Percentiles rank a stretch among this genome's conserved stretches.
These are phyloP conservation scores for Rosa multiflora DNA, from an alignment of 306 rosid species.

Conservation along the genomic window DNA sequence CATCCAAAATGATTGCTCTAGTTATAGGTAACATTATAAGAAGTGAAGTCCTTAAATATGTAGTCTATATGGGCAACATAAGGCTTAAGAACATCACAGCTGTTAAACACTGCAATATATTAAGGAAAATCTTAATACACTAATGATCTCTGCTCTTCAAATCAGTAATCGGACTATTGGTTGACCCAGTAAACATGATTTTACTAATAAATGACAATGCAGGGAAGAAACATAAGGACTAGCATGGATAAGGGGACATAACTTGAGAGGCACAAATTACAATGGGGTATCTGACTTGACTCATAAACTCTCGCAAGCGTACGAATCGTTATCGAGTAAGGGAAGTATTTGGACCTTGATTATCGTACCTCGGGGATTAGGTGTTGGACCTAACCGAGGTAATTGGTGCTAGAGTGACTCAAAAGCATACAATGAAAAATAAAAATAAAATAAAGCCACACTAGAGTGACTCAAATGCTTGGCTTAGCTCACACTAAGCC, in stretches of 20 bases:
- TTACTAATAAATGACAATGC: not conserved
- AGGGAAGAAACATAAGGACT: not conserved
- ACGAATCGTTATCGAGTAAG: no score
- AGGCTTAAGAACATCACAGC: constrained; percentile 92
- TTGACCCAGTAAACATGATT: not conserved
- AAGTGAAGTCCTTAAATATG: constrained; percentile 94
- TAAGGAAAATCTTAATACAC: constrained; percentile 43
- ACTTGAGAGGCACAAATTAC: not conserved
- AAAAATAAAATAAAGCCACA: no score
- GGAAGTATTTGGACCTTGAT: no score
- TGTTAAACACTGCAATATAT: constrained; percentile 70
- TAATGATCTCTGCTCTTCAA: not conserved
- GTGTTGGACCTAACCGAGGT: no score
- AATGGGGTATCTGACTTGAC: not conserved
- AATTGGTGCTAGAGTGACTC: no score
- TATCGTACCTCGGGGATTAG: no score
- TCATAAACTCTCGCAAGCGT: no score
- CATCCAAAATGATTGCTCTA: constrained; percentile 95
- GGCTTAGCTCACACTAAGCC: no score
- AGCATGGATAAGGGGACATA: not conserved
- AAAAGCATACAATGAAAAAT: no score
- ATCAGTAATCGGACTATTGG: not conserved
- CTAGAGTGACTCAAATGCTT: no score
- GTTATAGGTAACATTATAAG: constrained; percentile 98
- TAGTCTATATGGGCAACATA: constrained; percentile 93